phyloP scores from a whole-genome alignment of 768 basidiomycete genomes.

The Pleurotus ostreatus region DNA sequence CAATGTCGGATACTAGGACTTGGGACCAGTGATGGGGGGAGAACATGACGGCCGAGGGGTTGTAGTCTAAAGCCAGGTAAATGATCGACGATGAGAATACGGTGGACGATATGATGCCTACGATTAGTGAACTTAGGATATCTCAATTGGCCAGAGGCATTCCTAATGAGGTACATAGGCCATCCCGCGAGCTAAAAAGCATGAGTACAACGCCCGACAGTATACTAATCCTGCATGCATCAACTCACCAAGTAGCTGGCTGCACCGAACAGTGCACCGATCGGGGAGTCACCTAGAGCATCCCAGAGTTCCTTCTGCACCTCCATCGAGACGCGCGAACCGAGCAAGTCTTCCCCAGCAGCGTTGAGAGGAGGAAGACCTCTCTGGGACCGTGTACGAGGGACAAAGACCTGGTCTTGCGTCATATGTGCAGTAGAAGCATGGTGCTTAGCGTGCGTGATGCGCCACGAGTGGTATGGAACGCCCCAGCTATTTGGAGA shows the following conservation, averaged over 20 bases:
- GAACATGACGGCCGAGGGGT: slow-evolving; percentile 76
- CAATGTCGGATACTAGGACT: slow-evolving; percentile 79
- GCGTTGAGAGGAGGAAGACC: slow-evolving; percentile 65
- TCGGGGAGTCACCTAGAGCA: slow-evolving; percentile 87
- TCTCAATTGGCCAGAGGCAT: slow-evolving; percentile 80
- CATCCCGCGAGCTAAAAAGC: slow-evolving; percentile 69
- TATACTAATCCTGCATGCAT: neutral
- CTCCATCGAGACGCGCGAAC: slow-evolving; percentile 60
- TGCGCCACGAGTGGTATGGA: slow-evolving; percentile 96
- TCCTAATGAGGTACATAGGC: slow-evolving; percentile 77
- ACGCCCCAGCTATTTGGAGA: slow-evolving; percentile 68
- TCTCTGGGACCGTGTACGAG: slow-evolving; percentile 74
- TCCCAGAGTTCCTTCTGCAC: slow-evolving; percentile 76
- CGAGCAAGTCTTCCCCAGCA: slow-evolving; percentile 59
- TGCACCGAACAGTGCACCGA: slow-evolving; percentile 54
- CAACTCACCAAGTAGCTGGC: slow-evolving; percentile 56
- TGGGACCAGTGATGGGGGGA: slow-evolving; percentile 73
- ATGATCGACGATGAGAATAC: neutral
- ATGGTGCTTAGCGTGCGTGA: slow-evolving; percentile 93
- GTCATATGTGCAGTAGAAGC: slow-evolving; percentile 92
- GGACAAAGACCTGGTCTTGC: slow-evolving; percentile 95
- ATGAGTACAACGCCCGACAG: neutral
- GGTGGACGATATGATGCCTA: slow-evolving; percentile 30
- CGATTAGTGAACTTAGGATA: slow-evolving; percentile 82
- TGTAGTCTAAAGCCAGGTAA: slow-evolving; percentile 52